Base-by-base conservation (phyloP, 2,329 filamentous ascomycete species). In the Lachnellula arida region DNA sequence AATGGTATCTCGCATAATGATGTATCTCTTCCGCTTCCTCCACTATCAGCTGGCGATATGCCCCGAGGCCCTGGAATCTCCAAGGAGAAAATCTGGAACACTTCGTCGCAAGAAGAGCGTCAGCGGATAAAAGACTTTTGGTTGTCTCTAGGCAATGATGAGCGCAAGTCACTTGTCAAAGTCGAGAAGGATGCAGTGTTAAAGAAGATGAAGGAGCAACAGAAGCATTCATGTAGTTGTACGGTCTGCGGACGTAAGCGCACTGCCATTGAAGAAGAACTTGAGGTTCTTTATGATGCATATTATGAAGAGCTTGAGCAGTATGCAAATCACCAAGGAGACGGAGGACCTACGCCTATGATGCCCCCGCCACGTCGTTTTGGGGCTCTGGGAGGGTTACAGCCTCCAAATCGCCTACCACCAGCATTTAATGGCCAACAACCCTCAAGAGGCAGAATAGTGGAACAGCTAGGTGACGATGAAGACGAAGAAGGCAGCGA, bases 131-230 rank as follows among this genome's bases (percentile, higher is more conserved):
- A 97, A 74, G 89, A 96, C 65, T 99, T 97, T 74, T 99, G 94
- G 94, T 81, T 99, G 52, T 91, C 91, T 15, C 75, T 99, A 44
- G 91, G 90, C 63, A 94, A 99, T 72, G 90, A 96, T 39, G 92
- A 97, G 71, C 89, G 94, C 65, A 94, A 96, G 71, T 94, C 90
- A 15, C 78, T 99, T 47, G 91, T 99, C 69, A 97, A 97, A 74
- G 93, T 99, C 32, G 94, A 99, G 74, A 99, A 99, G 75, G 93
- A 99, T 73, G 93, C 94, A 7, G 94, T 99, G 0, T 76, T 99
- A 55, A 91, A 90, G 70, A 99, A 99, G 78, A 99, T 99, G 94
- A 99, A 99, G 79, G 94, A 99, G 73, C 94, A 99, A 73, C 94
- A 99, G 73, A 97, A 97, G 74, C 92, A 97, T 72, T 97, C 93